Evolutionary conservation across 768 basidiomycete species (phyloP).

Genomic region (Amanita molliuscula): DNA sequence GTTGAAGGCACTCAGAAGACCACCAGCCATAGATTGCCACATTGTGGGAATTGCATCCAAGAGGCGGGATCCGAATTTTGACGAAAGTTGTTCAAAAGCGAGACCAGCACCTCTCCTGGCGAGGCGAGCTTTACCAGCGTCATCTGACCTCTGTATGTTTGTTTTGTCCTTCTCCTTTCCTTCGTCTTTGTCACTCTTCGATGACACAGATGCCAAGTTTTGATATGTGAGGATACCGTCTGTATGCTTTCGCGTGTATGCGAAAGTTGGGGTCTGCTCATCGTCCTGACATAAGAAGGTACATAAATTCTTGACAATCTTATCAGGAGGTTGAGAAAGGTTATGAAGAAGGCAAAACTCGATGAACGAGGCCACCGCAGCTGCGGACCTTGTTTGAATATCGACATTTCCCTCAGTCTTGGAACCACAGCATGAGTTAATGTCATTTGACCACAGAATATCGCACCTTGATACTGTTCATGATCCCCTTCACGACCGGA

Average conservation of each 20-base stretch:
- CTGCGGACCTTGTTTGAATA: conserved; percentile 82
- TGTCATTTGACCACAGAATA: conserved; percentile 1
- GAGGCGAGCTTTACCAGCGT: conserved; percentile 53
- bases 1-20: conserved; percentile 57
- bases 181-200: conserved; percentile 25
- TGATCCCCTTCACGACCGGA: conserved; percentile 92
- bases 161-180: conserved; percentile 33
- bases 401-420: conserved; percentile 85
- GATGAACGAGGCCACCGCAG: conserved; percentile 80
- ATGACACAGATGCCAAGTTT: conserved; percentile 21
- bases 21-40: conserved; percentile 88
- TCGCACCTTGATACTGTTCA: conserved; percentile 92
- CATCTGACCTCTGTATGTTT: conserved; percentile 35
- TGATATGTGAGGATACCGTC: conserved; percentile 77
- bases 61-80: conserved; percentile 61
- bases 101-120: conserved; percentile 79
- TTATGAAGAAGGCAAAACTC: conserved; percentile 69
- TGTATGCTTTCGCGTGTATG: conserved; percentile 43
- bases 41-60: conserved; percentile 82
- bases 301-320: conserved; percentile 95
- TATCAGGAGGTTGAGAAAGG: conserved; percentile 80
- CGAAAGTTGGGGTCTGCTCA: conserved; percentile 84
- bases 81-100: conserved; percentile 73
- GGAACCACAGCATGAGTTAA: conserved; percentile 5
- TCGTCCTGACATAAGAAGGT: conserved; percentile 93